Base-by-base conservation (phyloP, 257 asterid species). In the Linaria vulgaris region DNA sequence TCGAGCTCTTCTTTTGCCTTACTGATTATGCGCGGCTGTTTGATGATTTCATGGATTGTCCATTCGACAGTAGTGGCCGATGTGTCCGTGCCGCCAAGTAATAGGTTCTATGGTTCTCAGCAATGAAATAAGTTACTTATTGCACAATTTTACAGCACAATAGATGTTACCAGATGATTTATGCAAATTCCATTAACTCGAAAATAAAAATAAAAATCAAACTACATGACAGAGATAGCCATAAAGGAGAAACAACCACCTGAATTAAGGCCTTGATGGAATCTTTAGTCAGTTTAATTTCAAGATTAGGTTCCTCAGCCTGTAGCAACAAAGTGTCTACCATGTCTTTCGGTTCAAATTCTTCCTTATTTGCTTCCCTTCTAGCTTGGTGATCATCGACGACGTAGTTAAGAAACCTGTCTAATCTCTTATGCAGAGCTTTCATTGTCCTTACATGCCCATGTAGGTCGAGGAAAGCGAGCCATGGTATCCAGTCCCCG, bases 241-340 rank as follows among this genome's bases (percentile, higher is more conserved):
- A 19, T 0, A 20, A 50, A 50, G 15, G 0, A 19, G 21, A 50
- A 20, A 20, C 13, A 6, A 20, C 4, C 53, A 80, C 85, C 71
- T 73, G 80, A 25, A 80, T 11, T n/a, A 80, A 53, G 27, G 61
- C 85, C 61, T 77, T 77, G 69, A 77, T 69, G 59, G 68, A 22
- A 53, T 80, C 80, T 12, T 44, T 48, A 1, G 79, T 74, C 52
- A 80, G 70, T 25, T 58, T 64, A 59, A 74, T 67, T 34, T 76
- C 85, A 69, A 65, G 72, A 68, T 48, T 58, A 60, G 68, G 56
- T 23, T 74, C 83, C 17, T 77, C 79, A 21, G 74, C 75, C 60
- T 39, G 49, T 20, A 64, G 64, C 73, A 80, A 24, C 60, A 77
- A 58, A 4, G 46, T 56, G 20, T 80, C 83, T 0, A 27, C 34